A percentile compares a stretch with the other conserved stretches of the same genome.
phyloP scores from a whole-genome alignment of 140 eudicot genomes.

The Anethum foeniculum region DNA sequence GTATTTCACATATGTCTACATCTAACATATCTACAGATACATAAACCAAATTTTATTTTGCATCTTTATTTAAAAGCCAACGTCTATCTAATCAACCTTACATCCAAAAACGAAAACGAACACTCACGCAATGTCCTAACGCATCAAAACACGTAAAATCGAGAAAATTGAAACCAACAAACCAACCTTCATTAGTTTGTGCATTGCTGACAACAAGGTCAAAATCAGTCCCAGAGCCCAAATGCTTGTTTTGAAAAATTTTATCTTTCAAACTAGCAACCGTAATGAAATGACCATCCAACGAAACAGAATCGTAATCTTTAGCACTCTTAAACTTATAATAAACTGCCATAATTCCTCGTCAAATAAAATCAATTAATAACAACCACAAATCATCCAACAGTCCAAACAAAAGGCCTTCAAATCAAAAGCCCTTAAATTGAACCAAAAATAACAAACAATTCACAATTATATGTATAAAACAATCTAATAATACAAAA shows the following conservation, averaged over 20 bases:
- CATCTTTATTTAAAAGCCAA: background rate
- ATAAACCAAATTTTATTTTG: background rate
- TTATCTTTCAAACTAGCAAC: constrained; percentile 85
- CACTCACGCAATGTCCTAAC: background rate
- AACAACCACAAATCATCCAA: constrained; percentile 27
- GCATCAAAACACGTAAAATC: background rate
- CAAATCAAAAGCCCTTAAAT: constrained; percentile 41
- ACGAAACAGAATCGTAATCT: constrained; percentile 77
- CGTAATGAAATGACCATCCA: constrained; percentile 91
- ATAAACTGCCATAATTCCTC: constrained; percentile 77
- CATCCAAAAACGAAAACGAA: background rate
- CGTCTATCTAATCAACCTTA: background rate
- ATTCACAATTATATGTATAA: constrained; percentile 20
- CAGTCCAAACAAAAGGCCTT: constrained; percentile 34
- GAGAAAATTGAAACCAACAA: constrained; percentile 7
- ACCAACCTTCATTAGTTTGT: constrained; percentile 97
- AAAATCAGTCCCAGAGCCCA: constrained; percentile 96
- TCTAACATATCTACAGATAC: background rate
- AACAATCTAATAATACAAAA: constrained; percentile 16
- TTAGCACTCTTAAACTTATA: constrained; percentile 98
- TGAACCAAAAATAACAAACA: constrained; percentile 37
- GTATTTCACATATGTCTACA: background rate
- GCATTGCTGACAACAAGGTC: constrained; percentile 97
- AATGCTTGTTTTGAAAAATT: constrained; percentile 89
- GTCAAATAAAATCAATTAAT: constrained; percentile 17